Evolutionary conservation across 352 stramenopile species (phyloP).

Genomic region (Phytophthora nicotianae): DNA sequence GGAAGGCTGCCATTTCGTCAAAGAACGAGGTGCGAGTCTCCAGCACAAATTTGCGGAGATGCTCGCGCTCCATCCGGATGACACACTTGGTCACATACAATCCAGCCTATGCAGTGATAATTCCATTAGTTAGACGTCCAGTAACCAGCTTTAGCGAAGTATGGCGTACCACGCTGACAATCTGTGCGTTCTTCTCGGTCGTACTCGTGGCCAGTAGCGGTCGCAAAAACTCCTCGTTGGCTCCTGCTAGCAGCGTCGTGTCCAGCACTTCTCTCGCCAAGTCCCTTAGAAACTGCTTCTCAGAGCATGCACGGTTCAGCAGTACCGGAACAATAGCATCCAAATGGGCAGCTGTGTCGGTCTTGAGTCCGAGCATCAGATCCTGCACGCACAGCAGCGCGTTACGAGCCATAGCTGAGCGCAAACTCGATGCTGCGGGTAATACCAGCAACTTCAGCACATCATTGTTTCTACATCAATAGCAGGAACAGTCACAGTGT

Average conservation of each 20-base stretch:
- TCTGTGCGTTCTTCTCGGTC: slow-evolving; percentile 54
- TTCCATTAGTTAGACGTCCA: not conserved
- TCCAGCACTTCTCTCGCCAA: slow-evolving; percentile 58
- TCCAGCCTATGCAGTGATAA: slow-evolving; percentile 32
- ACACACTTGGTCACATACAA: slow-evolving; percentile 64
- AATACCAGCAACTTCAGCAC: slow-evolving; percentile 48
- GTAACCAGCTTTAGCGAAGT: not conserved
- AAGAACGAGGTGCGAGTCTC: slow-evolving; percentile 54
- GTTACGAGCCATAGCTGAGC: slow-evolving; percentile 69
- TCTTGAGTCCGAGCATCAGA: slow-evolving; percentile 41
- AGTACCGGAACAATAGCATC: slow-evolving; percentile 58
- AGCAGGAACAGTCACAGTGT: slow-evolving; percentile 6
- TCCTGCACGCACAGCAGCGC: slow-evolving; percentile 73
- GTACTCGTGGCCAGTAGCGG: slow-evolving; percentile 37
- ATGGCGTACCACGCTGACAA: slow-evolving; percentile 50
- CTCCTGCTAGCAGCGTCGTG: slow-evolving; percentile 34
- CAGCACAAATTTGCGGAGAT: slow-evolving; percentile 47
- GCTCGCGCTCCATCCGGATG: slow-evolving; percentile 42
- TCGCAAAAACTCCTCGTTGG: slow-evolving; percentile 39
- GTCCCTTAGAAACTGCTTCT: slow-evolving; percentile 82
- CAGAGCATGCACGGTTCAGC: slow-evolving; percentile 53
- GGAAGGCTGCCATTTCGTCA: slow-evolving; percentile 56
- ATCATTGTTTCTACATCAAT: slow-evolving; percentile 26
- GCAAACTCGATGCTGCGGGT: slow-evolving; percentile 60
- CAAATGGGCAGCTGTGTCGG: slow-evolving; percentile 37